Conservation (phyloP, 768 basidiomycete species). For the Mycena rebaudengoi region DNA sequence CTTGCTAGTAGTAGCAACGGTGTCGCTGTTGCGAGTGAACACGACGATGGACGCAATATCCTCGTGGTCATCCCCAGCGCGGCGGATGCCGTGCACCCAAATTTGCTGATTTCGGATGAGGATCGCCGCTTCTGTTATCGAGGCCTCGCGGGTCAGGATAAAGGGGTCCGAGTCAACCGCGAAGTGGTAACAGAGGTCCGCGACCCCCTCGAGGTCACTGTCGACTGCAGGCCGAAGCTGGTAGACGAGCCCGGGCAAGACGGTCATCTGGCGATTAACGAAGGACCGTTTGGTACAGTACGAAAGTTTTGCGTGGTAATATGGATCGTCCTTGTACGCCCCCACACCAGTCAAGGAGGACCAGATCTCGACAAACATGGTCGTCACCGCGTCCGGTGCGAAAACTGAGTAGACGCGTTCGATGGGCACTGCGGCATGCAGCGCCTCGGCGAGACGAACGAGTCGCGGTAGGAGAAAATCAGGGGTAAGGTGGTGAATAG, state of each 20-base stretch:
- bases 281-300: conserved; percentile 61
- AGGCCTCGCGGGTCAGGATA: conserved; percentile 47
- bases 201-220: conserved; percentile 49
- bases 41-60: conserved; percentile 74
- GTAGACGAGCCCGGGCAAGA: conserved; percentile 33
- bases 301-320: conserved; percentile 69
- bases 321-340: conserved; percentile 50
- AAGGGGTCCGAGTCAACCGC: conserved; percentile 68
- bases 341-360: conserved; percentile 50
- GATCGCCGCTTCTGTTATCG: conserved; percentile 57
- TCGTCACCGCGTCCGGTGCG: conserved; percentile 56
- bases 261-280: conserved; percentile 25
- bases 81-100: conserved; percentile 68
- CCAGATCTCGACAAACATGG: conserved; percentile 60
- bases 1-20: conserved; percentile 73
- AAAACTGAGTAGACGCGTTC: conserved; percentile 74
- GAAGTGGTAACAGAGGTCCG: conserved; percentile 62
- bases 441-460: conserved; percentile 45
- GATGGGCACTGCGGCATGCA: conserved; percentile 44
- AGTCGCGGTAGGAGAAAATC: conserved; percentile 52
- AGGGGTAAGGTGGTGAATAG: conserved; percentile 45
- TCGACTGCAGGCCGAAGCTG: conserved; percentile 53
- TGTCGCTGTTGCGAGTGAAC: conserved; percentile 66
- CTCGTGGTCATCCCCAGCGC: conserved; percentile 25
- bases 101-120: conserved; percentile 57